Percentiles rank a stretch among this genome's conserved stretches.
Conservation (phyloP, 2,329 filamentous ascomycete genomes). For the Aureobasidium sp. region DNA sequence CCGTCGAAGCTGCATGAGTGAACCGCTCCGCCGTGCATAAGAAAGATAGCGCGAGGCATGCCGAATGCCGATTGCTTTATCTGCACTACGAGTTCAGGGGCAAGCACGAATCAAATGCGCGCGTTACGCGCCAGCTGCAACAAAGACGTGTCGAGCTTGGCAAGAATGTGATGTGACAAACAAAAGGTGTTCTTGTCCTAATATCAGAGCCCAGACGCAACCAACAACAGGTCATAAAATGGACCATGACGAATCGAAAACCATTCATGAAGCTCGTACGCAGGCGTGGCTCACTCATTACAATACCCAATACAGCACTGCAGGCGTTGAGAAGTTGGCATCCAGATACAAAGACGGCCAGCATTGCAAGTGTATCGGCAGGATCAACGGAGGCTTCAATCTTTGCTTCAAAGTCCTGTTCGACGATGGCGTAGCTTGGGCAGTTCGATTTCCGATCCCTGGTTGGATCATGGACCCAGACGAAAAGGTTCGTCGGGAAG, state of each 20-base stretch:
- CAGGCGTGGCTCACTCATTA: neutral
- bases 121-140: neutral
- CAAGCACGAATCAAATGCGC: neutral
- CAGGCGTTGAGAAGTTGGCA: neutral
- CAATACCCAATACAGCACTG: neutral
- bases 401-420: neutral
- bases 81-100: neutral
- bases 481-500: neutral
- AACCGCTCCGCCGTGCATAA: no score
- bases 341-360: neutral
- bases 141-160: neutral
- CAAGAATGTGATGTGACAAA: neutral
- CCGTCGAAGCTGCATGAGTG: no score
- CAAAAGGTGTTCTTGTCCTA: neutral
- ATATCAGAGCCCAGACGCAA: neutral
- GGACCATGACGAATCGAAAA: neutral
- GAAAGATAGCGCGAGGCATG: neutral
- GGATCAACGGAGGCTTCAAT: neutral
- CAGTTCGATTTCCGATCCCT: neutral
- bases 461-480: neutral
- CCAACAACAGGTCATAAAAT: neutral
- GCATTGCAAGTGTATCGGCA: neutral
- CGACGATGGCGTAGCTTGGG: neutral
- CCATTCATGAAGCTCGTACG: neutral
- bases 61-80: neutral